Conservation (phyloP, 805 yeast genomes). For the Wickerhamiella sergipiensis region DNA sequence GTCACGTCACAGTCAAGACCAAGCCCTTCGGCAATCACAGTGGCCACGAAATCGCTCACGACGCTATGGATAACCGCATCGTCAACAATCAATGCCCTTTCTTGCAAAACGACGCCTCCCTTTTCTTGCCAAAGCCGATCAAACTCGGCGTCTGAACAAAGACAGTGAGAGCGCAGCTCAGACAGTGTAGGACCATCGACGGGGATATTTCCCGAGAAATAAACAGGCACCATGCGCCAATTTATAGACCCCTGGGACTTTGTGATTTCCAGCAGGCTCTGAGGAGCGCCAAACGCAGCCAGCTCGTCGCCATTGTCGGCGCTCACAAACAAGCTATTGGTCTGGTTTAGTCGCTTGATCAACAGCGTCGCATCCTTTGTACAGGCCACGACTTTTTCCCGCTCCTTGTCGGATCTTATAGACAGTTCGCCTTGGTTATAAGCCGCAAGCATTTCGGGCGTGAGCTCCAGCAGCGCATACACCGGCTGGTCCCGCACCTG, state of each 20-base stretch:
- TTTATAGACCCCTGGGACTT: conserved; percentile 10
- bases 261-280: conserved; percentile 16
- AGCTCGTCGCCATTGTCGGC: conserved; percentile 11
- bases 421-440: conserved; percentile 10
- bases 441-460: conserved; percentile 17
- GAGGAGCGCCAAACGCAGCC: conserved; percentile 17
- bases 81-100: conserved; percentile 27
- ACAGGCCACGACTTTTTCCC: conserved; percentile 10
- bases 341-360: conserved; percentile 40
- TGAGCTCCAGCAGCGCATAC: conserved; percentile 19
- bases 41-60: conserved; percentile 18
- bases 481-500: background rate
- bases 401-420: conserved; percentile 6
- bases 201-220: conserved; percentile 5
- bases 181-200: background rate
- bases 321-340: conserved; percentile 62
- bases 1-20: background rate
- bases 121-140: conserved; percentile 34
- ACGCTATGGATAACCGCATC: conserved; percentile 15
- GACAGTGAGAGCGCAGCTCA: conserved; percentile 1
- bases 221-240: conserved; percentile 17
- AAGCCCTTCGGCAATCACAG: conserved; percentile 12
- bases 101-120: conserved; percentile 45
- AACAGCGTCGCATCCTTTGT: conserved; percentile 11
- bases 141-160: conserved; percentile 40